phyloP scores from a whole-genome alignment of 306 rosid genomes.

The Dalbergia oliveri region DNA sequence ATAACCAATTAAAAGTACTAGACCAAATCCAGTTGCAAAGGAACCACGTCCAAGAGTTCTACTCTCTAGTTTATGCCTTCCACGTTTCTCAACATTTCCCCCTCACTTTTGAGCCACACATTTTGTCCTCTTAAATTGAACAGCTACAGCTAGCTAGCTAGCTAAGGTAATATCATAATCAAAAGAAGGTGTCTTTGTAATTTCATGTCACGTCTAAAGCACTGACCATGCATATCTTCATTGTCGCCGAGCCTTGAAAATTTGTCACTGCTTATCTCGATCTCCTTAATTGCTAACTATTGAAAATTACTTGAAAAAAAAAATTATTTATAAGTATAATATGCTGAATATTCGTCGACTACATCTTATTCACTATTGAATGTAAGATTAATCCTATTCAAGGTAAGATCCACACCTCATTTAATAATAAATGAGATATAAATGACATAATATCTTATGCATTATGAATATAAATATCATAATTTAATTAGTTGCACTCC shows the following conservation, averaged over 20 bases:
- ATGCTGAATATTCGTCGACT: no score
- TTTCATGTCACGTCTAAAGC: conserved; percentile 41
- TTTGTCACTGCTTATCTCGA: conserved; percentile 39
- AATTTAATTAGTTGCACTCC: no score
- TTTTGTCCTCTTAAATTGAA: conserved; percentile 21
- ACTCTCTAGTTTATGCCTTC: conserved; percentile 19
- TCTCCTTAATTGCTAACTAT: neutral
- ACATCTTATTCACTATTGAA: no score
- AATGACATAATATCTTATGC: no score
- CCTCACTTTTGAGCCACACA: conserved; percentile 44
- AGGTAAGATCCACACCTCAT: no score
- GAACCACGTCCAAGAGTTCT: conserved; percentile 15
- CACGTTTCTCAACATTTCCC: conserved; percentile 38
- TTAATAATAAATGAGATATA: no score
- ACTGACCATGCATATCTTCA: conserved; percentile 1
- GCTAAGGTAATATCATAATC: conserved; percentile 30
- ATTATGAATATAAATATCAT: no score
- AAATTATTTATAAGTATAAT: no score
- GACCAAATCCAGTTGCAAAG: conserved; percentile 30
- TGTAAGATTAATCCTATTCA: no score
- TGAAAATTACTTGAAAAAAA: conserved; percentile 28
- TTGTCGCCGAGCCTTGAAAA: conserved; percentile 31
- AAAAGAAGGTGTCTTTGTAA: conserved; percentile 41
- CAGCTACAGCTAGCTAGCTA: neutral
- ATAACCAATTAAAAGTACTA: neutral